Conservation (phyloP, 140 eudicot genomes). For the Ambrosia hybrid region DNA sequence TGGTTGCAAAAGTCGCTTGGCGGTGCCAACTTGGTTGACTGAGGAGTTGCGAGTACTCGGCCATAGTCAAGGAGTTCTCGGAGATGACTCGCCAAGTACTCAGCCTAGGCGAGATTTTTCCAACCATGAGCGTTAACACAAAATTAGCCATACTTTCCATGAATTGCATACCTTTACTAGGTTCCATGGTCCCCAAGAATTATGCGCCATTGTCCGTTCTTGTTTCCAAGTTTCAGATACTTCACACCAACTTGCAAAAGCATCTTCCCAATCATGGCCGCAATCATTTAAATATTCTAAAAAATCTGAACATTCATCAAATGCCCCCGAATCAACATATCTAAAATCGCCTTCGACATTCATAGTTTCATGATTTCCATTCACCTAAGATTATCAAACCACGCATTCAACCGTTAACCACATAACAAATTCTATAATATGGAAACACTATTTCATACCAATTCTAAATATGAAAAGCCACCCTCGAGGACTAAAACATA, state of each 20-base stretch:
- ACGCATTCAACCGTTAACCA: not conserved
- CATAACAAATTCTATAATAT: constrained; percentile 3
- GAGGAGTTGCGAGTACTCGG: too few species aligned
- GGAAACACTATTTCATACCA: not conserved
- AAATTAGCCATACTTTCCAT: constrained; percentile 11
- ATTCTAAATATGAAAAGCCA: not conserved
- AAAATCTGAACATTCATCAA: constrained; percentile 84
- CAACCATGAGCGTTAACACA: too few species aligned
- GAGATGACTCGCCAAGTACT: too few species aligned
- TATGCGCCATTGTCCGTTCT: constrained; percentile 51
- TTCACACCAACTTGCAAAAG: constrained; percentile 72
- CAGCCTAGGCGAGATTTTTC: too few species aligned
- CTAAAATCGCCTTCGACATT: constrained; percentile 96
- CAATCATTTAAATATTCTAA: constrained; percentile 75
- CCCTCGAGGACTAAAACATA: not conserved
- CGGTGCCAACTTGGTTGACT: too few species aligned
- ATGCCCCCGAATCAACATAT: constrained; percentile 75
- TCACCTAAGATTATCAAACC: constrained; percentile 48
- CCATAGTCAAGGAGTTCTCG: too few species aligned
- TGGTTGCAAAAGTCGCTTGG: too few species aligned
- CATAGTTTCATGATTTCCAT: constrained; percentile 97
- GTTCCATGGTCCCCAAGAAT: constrained; percentile 81
- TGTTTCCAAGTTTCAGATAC: constrained; percentile 68
- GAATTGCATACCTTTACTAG: constrained; percentile 71
- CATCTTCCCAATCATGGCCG: constrained; percentile 83